phyloP scores from a whole-genome alignment of 352 stramenopile genomes.

The Blastocystis hominis region DNA sequence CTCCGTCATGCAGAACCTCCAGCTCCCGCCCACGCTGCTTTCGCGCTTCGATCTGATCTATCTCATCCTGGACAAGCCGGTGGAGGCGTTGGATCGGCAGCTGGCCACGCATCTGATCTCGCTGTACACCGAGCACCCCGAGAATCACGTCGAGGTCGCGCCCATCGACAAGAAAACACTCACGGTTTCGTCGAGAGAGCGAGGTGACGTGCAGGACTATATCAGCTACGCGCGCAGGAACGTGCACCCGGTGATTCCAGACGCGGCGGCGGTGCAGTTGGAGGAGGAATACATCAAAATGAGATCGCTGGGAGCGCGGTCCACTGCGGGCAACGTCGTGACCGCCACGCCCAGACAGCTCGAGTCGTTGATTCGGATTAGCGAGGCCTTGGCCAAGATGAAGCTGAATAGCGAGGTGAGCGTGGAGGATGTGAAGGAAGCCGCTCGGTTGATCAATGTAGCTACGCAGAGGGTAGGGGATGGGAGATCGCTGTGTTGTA shows the following conservation, averaged over 20 bases:
- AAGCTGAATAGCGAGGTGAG: slow-evolving; percentile 68
- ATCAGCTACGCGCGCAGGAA: slow-evolving; percentile 86
- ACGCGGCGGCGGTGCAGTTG: slow-evolving; percentile 78
- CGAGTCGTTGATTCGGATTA: slow-evolving; percentile 93
- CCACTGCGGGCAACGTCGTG: slow-evolving; percentile 81
- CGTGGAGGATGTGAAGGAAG: slow-evolving; percentile 87
- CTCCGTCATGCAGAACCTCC: slow-evolving; percentile 94
- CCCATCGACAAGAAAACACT: slow-evolving; percentile 35
- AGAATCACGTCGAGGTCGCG: neutral
- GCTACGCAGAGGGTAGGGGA: slow-evolving; percentile 69
- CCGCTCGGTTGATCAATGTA: slow-evolving; percentile 93
- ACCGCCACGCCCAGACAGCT: slow-evolving; percentile 87
- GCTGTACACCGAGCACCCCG: slow-evolving; percentile 80
- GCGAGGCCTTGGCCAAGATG: slow-evolving; percentile 70
- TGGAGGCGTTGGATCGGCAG: slow-evolving; percentile 81
- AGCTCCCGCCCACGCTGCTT: slow-evolving; percentile 89
- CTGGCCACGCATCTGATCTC: slow-evolving; percentile 91
- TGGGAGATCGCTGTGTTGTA: neutral
- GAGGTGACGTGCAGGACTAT: slow-evolving; percentile 74
- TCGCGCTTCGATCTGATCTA: slow-evolving; percentile 99
- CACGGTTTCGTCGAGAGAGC: neutral
- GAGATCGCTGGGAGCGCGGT: slow-evolving; percentile 68
- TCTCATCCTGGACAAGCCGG: slow-evolving; percentile 90
- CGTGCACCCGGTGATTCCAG: slow-evolving; percentile 78
- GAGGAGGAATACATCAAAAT: slow-evolving; percentile 84